Percentiles rank a stretch among this genome's conserved stretches.
These are phyloP conservation scores for Cairneyella variabilis DNA, from an alignment of 495 filamentous ascomycete species.

Conservation along the genomic window DNA sequence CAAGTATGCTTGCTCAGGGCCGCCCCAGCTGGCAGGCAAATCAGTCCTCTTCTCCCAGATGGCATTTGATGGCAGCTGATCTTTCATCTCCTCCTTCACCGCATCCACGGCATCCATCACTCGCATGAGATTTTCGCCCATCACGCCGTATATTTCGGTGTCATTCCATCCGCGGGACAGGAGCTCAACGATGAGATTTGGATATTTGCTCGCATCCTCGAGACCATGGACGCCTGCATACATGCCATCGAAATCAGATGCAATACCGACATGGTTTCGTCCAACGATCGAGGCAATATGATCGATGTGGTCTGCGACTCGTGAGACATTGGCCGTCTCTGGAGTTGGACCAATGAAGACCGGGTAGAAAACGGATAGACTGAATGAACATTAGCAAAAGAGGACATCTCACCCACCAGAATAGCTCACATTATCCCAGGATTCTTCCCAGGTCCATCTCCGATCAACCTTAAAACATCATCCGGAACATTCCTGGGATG, in stretches of 20 bases:
- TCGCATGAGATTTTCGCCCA: constrained; percentile 51
- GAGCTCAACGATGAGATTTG: constrained; percentile 46
- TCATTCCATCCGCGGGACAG: constrained; percentile 49
- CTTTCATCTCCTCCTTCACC: too few relatives aligned
- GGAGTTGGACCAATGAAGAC: constrained; percentile 57
- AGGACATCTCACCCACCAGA: too few relatives aligned
- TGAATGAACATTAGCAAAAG: too few relatives aligned
- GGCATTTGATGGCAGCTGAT: too few relatives aligned
- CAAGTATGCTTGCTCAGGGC: too few relatives aligned
- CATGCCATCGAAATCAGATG: constrained; percentile 62
- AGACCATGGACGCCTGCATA: constrained; percentile 13
- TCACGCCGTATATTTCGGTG: constrained; percentile 45
- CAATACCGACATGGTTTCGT: constrained; percentile 58
- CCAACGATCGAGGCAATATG: constrained; percentile 54
- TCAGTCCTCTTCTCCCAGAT: too few relatives aligned
- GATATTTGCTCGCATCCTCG: constrained; percentile 61
- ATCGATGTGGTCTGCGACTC: constrained; percentile 60
- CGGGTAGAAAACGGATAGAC: constrained; percentile 56
- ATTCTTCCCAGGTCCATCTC: constrained; percentile 51
- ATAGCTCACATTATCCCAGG: too few relatives aligned
- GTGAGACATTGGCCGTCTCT: constrained; percentile 53
- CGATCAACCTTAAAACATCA: constrained; percentile 50
- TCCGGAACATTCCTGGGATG: constrained; percentile 60
- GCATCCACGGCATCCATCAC: constrained; percentile 38
- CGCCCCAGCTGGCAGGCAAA: too few relatives aligned